A percentile compares a stretch with the other conserved stretches of the same genome.
phyloP scores from a whole-genome alignment of 768 basidiomycete species.

The Tephrocybe sp. region DNA sequence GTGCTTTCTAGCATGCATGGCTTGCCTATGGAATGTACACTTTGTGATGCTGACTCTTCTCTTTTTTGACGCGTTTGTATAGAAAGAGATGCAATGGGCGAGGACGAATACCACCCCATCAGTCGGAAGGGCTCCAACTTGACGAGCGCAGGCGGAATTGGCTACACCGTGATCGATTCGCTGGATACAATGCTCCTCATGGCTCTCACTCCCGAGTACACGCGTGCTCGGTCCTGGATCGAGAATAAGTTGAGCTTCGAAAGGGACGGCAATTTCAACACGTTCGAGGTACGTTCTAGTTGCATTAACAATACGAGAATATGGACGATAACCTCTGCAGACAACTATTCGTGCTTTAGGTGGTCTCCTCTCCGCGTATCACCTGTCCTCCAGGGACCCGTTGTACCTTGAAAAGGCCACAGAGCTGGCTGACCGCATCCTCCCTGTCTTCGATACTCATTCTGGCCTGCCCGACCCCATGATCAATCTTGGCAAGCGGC shows the following conservation, averaged over 20 bases:
- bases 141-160: constrained; percentile 76
- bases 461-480: constrained; percentile 80
- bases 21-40: constrained; percentile 67
- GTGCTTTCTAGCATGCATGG: constrained; percentile 72
- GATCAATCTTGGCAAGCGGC: constrained; percentile 65
- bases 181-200: constrained; percentile 88
- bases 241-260: constrained; percentile 69
- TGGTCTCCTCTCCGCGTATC: constrained; percentile 84
- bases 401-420: constrained; percentile 75
- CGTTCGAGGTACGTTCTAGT: constrained; percentile 75
- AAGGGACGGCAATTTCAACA: constrained; percentile 76
- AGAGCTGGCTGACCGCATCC: constrained; percentile 84
- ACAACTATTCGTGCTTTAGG: constrained; percentile 93
- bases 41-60: neutral
- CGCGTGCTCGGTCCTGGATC: constrained; percentile 78
- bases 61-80: constrained; percentile 15
- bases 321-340: too few relatives aligned
- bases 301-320: neutral
- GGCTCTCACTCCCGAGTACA: constrained; percentile 79
- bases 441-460: constrained; percentile 80
- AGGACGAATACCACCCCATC: constrained; percentile 91
- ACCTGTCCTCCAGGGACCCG: constrained; percentile 66
- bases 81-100: constrained; percentile 91
- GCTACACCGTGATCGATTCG: constrained; percentile 87
- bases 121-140: constrained; percentile 75